Percentiles rank a stretch among this genome's conserved stretches.
Conservation (phyloP, 2,329 filamentous ascomycete species). For the Xylaria sp. region DNA sequence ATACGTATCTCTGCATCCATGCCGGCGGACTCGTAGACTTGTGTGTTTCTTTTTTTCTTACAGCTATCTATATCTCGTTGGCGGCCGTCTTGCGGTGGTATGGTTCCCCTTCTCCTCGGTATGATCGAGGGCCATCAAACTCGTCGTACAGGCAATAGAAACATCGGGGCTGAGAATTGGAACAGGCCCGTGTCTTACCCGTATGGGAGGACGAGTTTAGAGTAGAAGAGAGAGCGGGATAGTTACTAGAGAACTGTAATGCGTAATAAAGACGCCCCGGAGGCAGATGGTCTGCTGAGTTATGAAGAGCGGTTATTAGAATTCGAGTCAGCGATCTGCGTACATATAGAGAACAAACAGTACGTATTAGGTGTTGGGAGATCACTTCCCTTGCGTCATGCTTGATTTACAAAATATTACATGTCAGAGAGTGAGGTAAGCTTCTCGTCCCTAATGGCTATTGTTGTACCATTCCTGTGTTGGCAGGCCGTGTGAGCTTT, state of each 20-base stretch:
- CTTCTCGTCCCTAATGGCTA: not conserved
- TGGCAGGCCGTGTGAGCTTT: not conserved
- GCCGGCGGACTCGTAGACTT: not conserved
- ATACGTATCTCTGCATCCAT: not conserved
- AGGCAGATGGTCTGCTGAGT: not conserved
- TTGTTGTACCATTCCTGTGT: constrained; percentile 19
- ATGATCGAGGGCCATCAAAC: not conserved
- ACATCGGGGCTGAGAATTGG: not conserved
- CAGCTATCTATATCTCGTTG: not conserved
- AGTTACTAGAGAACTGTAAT: not conserved
- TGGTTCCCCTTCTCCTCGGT: not conserved
- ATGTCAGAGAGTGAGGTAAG: not conserved
- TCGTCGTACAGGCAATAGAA: not conserved
- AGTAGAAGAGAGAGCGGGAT: not conserved
- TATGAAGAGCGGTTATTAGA: constrained; percentile 15
- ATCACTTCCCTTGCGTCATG: not conserved
- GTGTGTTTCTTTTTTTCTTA: not conserved
- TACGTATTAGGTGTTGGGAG: not conserved
- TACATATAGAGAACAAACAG: not conserved
- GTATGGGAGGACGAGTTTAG: not conserved
- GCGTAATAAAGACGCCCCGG: not conserved
- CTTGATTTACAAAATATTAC: not conserved
- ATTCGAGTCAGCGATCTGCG: not conserved
- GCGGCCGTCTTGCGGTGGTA: not conserved
- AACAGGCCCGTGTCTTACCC: not conserved